These are phyloP conservation scores for Erodium texanum DNA, from an alignment of 441 rosid genomes.

Conservation along the genomic window DNA sequence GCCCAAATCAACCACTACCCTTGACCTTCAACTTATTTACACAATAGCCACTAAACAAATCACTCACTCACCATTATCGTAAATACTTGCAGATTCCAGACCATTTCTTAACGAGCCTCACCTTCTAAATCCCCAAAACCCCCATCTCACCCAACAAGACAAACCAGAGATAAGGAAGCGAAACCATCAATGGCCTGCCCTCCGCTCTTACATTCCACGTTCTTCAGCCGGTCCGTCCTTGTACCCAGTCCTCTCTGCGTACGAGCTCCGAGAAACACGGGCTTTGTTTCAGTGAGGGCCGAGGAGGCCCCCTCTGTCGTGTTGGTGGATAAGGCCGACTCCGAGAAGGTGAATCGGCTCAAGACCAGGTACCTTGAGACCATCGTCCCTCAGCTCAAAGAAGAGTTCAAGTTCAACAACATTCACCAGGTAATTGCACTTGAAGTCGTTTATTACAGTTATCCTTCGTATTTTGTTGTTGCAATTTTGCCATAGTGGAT, in stretches of 20 bases:
- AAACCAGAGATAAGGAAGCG: background rate
- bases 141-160: too few relatives aligned
- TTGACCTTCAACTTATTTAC: slow-evolving; percentile 1
- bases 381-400: slow-evolving; percentile 67
- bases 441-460: background rate
- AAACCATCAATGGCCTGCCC: slow-evolving; percentile 39
- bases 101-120: background rate
- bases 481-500: too few relatives aligned
- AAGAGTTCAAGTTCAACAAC: slow-evolving; percentile 70
- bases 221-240: slow-evolving; percentile 18
- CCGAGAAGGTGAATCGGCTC: slow-evolving; percentile 55
- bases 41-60: background rate
- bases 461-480: too few relatives aligned
- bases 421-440: slow-evolving; percentile 50
- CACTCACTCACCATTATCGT: background rate
- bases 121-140: background rate
- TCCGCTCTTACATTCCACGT: slow-evolving; percentile 42
- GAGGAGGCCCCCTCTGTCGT: slow-evolving; percentile 24
- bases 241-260: slow-evolving; percentile 26
- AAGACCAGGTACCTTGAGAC: slow-evolving; percentile 68
- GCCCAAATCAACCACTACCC: background rate
- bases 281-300: slow-evolving; percentile 43
- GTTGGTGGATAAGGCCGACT: slow-evolving; percentile 72
- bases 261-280: slow-evolving; percentile 21
- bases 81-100: background rate